phyloP scores from a whole-genome alignment of 768 basidiomycete species.

The Gymnopilus junonius region DNA sequence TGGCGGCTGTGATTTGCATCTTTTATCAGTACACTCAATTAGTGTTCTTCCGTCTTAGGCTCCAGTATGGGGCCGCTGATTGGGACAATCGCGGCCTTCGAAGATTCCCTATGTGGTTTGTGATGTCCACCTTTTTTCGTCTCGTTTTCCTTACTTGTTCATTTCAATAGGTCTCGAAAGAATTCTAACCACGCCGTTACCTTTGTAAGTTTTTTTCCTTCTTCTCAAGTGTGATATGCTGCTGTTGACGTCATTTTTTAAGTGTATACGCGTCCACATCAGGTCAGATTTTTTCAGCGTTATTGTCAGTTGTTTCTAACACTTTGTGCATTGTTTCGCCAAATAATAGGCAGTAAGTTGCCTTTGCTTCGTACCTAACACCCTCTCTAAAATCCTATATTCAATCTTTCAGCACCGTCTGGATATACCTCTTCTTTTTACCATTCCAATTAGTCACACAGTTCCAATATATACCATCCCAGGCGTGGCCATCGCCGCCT shows the following conservation, averaged over 20 bases:
- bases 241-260: background rate
- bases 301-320: conserved; percentile 19
- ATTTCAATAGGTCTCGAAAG: conserved; percentile 52
- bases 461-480: conserved; percentile 69
- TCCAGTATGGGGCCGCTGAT: conserved; percentile 56
- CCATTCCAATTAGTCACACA: conserved; percentile 74
- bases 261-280: conserved; percentile 72
- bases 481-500: conserved; percentile 66
- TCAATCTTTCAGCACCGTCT: conserved; percentile 54
- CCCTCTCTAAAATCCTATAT: conserved; percentile 9
- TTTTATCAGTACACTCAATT: background rate
- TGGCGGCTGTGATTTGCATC: background rate
- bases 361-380: background rate
- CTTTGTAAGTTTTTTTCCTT: conserved; percentile 52
- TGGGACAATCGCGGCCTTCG: conserved; percentile 51
- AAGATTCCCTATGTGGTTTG: conserved; percentile 56
- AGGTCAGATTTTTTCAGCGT: conserved; percentile 28
- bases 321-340: background rate
- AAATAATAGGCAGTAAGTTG: conserved; percentile 12
- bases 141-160: background rate
- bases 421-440: conserved; percentile 76
- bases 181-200: conserved; percentile 66
- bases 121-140: background rate
- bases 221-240: background rate
- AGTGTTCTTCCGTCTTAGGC: conserved; percentile 32